A percentile compares a stretch with the other conserved stretches of the same genome.
These are phyloP conservation scores for Trichodelitschia bisporula DNA, from an alignment of 495 filamentous ascomycete genomes.

Conservation along the genomic window DNA sequence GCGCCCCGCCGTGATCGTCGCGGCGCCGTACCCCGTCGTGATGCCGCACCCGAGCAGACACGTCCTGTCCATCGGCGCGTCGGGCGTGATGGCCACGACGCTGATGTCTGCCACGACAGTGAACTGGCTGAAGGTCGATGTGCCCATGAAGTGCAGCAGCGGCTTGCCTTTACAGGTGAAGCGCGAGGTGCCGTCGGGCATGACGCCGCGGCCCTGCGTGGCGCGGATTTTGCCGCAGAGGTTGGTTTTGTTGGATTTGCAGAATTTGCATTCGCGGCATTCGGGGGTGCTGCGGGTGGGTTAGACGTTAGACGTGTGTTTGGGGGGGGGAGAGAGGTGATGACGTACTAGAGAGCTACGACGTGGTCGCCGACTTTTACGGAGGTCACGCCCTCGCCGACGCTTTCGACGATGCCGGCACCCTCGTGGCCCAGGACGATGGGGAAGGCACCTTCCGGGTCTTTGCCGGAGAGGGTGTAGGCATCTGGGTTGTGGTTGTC, in stretches of 20 bases:
- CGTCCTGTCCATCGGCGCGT: conserved; percentile 87
- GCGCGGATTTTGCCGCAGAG: conserved; percentile 97
- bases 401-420: conserved; percentile 87
- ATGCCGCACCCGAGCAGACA: conserved; percentile 95
- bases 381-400: conserved; percentile 83
- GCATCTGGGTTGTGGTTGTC: conserved; percentile 46
- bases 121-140: conserved; percentile 94
- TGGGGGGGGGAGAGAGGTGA: background rate
- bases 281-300: conserved; percentile 52
- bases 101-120: conserved; percentile 98
- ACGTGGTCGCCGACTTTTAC: conserved; percentile 88
- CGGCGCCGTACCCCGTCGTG: conserved; percentile 93
- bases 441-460: conserved; percentile 94
- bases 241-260: conserved; percentile 97
- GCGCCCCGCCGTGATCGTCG: conserved; percentile 61
- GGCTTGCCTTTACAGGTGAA: conserved; percentile 87
- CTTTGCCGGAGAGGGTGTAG: conserved; percentile 94
- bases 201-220: conserved; percentile 84
- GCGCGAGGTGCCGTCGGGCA: conserved; percentile 91
- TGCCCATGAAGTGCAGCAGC: conserved; percentile 97
- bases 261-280: conserved; percentile 97
- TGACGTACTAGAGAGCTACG: conserved; percentile 71
- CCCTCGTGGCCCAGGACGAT: conserved; percentile 92
- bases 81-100: conserved; percentile 72
- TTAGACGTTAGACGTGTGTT: background rate